phyloP scores from a whole-genome alignment of 1,139 yeast genomes.

The Ogataea hybrid region DNA sequence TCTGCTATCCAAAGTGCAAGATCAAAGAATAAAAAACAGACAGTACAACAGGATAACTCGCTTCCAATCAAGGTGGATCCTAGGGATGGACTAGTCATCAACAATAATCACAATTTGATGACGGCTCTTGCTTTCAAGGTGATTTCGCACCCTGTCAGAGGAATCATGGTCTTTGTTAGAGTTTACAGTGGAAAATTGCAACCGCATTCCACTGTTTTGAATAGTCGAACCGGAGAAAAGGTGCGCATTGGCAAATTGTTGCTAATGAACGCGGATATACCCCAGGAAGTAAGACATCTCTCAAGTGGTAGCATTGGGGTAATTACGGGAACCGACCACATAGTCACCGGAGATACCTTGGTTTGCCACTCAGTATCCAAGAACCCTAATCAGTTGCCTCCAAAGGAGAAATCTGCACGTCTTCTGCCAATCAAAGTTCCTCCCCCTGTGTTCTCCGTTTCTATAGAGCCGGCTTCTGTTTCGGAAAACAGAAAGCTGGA shows the following conservation, averaged over 20 bases:
- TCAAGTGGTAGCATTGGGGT: constrained; percentile 90
- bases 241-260: constrained; percentile 66
- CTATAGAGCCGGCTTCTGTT: constrained; percentile 78
- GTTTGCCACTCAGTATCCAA: constrained; percentile 32
- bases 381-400: constrained; percentile 18
- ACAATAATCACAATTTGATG: constrained; percentile 55
- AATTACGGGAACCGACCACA: constrained; percentile 69
- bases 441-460: constrained; percentile 88
- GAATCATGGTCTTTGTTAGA: constrained; percentile 81
- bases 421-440: constrained; percentile 82
- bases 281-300: constrained; percentile 64
- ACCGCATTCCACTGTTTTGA: constrained; percentile 59
- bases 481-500: constrained; percentile 63
- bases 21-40: constrained; percentile 16
- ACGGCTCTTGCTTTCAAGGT: constrained; percentile 93
- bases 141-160: constrained; percentile 77
- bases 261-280: constrained; percentile 86
- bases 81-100: constrained; percentile 48
- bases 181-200: constrained; percentile 79
- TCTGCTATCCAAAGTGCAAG: constrained; percentile 13
- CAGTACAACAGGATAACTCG: constrained; percentile 23
- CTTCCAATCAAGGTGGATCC: constrained; percentile 41
- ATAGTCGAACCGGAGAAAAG: constrained; percentile 68
- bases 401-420: constrained; percentile 45
- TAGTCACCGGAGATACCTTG: constrained; percentile 89